Base-by-base conservation (phyloP, 306 rosid species). In the Lathyrus oleraceus region DNA sequence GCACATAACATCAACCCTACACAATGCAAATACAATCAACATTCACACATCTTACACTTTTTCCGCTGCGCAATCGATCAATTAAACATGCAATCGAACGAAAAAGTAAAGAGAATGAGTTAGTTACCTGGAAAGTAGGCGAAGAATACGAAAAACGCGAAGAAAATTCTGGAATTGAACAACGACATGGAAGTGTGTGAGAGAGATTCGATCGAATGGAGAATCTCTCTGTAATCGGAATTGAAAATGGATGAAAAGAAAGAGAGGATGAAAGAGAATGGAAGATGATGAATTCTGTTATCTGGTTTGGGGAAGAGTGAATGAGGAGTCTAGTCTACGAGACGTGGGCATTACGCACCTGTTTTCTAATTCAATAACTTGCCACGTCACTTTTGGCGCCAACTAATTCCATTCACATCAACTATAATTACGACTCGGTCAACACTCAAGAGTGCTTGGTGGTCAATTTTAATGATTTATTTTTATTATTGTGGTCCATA, bases 1-100 rank as follows among this genome's bases (percentile, higher is more conserved):
- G 87, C 97, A 72, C 96, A 78, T 14, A 67, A 69, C 51, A 52
- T 61, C 30, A 61, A 74, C 65, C 87, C 98, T 93, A 82, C 9
- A 61, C 36, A 17, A 2, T 38, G 5, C 66, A 43, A 59, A 47
- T n/a, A 44, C 12, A 65, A 65, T 16, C 45, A 65, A 8, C 2
- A 19, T 54, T 54, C 14, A 10, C 59, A 19, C 12, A 17, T 16
- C 2, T 30, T 15, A 8, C 57, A 52, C 8, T 19, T 44, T 44
- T 44, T 15, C 10, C 4, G 9, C 6, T 47, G 53, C 4, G 32
- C 12, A 58, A 71, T 27, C 13, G 12, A 64, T 0, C 2, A 14
- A 36, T 59, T 10, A 67, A 11, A 49, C 8, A 48, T 15, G 14
- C 16, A 56, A 39, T 57, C 27, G 25, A 28, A 17, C 3, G 5